These are phyloP conservation scores for Alternaria angustiovoidea DNA, from an alignment of 2,329 filamentous ascomycete species.

Conservation along the genomic window DNA sequence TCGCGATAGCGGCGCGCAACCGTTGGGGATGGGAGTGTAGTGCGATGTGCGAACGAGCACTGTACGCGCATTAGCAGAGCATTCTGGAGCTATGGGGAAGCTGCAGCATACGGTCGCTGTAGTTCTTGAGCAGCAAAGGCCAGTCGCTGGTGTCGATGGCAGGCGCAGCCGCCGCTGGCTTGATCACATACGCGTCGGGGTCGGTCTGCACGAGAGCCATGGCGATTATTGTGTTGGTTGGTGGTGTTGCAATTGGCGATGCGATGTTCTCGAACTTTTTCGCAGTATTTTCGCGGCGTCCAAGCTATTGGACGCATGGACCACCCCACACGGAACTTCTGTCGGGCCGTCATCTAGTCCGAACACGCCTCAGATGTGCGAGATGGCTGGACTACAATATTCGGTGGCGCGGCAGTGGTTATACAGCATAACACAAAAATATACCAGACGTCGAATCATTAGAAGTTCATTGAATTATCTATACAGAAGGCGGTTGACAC, in stretches of 20 bases:
- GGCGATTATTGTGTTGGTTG: slow-evolving; percentile 29
- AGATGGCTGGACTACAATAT: neutral
- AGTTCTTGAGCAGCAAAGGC: slow-evolving; percentile 96
- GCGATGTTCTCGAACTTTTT: slow-evolving; percentile 40
- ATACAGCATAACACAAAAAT: neutral
- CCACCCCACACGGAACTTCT: slow-evolving; percentile 5
- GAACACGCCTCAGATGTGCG: neutral
- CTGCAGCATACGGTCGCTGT: slow-evolving; percentile 79
- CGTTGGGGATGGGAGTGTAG: slow-evolving; percentile 95
- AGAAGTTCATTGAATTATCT: neutral
- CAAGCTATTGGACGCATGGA: slow-evolving; percentile 17
- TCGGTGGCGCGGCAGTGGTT: neutral
- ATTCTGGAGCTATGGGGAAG: slow-evolving; percentile 32
- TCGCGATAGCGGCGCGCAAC: slow-evolving; percentile 88
- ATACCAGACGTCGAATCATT: neutral
- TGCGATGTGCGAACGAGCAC: slow-evolving; percentile 93
- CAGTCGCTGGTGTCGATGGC: slow-evolving; percentile 85
- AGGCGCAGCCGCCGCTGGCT: slow-evolving; percentile 84
- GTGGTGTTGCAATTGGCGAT: slow-evolving; percentile 40
- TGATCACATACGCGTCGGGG: slow-evolving; percentile 82
- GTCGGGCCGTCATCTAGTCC: slow-evolving; percentile 10
- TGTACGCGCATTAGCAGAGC: slow-evolving; percentile 51
- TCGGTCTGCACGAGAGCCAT: slow-evolving; percentile 50
- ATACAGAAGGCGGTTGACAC: too few relatives aligned
- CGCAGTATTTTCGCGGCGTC: slow-evolving; percentile 21